phyloP scores from a whole-genome alignment of 768 basidiomycete genomes.

The Wakefieldia striispora region DNA sequence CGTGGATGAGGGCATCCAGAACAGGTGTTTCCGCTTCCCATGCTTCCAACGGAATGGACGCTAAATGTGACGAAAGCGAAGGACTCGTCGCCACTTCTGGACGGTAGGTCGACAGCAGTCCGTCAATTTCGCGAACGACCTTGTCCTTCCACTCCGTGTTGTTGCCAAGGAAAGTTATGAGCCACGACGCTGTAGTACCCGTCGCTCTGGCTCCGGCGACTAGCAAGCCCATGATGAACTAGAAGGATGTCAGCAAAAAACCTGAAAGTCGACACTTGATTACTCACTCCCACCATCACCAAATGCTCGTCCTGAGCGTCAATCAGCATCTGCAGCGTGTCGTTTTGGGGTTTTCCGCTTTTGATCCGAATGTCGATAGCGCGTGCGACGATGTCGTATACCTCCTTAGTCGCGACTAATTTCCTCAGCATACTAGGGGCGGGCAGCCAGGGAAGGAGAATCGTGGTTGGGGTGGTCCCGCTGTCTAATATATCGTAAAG shows the following conservation, averaged over 20 bases:
- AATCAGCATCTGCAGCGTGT: constrained; percentile 72
- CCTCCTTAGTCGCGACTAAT: constrained; percentile 68
- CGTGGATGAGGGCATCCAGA: constrained; percentile 69
- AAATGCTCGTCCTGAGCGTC: constrained; percentile 68
- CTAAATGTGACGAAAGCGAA: constrained; percentile 46
- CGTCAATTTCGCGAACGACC: constrained; percentile 59
- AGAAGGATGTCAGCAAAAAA: constrained; percentile 22
- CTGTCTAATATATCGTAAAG: constrained; percentile 69
- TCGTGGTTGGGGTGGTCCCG: constrained; percentile 68
- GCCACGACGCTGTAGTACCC: constrained; percentile 78
- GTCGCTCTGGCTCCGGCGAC: constrained; percentile 81
- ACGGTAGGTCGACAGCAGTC: constrained; percentile 46
- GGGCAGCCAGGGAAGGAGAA: constrained; percentile 77
- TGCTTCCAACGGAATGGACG: constrained; percentile 59
- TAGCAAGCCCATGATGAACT: constrained; percentile 83
- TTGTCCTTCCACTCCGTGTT: constrained; percentile 63
- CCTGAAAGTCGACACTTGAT: constrained; percentile 14
- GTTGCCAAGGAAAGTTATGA: constrained; percentile 68
- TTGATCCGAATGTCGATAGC: constrained; percentile 57
- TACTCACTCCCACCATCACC: constrained; percentile 64
- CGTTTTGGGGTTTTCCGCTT: constrained; percentile 56
- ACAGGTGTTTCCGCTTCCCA: constrained; percentile 73
- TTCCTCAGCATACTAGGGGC: constrained; percentile 70
- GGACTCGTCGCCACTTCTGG: constrained; percentile 19
- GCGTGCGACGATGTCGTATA: constrained; percentile 64